Evolutionary conservation across 2,329 filamentous ascomycete genomes (phyloP).

Genomic region (Tympanopsis confertula): DNA sequence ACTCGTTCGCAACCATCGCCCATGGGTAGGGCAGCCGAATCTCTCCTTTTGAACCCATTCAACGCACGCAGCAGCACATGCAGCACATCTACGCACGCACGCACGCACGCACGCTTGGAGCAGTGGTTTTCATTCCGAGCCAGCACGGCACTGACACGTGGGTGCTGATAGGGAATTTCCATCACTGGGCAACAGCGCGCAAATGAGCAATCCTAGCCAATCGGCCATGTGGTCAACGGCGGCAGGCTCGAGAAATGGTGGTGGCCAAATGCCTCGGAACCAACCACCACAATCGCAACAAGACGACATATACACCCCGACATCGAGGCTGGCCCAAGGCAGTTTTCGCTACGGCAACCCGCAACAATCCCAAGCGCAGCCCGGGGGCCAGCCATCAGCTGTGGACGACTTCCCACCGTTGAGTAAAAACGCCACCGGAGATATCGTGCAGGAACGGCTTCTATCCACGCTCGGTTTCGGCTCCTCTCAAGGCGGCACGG

Average conservation of each 20-base stretch:
- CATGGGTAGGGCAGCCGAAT: too few relatives aligned
- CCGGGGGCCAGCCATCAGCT: slow-evolving; percentile 16
- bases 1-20: not conserved
- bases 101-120: too few relatives aligned
- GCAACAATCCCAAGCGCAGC: slow-evolving; percentile 32
- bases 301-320: slow-evolving; percentile 29
- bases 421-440: slow-evolving; percentile 42
- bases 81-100: too few relatives aligned
- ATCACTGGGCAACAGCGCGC: slow-evolving; percentile 49
- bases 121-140: not conserved
- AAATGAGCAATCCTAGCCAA: slow-evolving; percentile 34
- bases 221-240: slow-evolving; percentile 42
- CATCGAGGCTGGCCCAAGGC: slow-evolving; percentile 27
- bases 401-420: slow-evolving; percentile 53
- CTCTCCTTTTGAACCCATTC: too few relatives aligned
- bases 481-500: slow-evolving; percentile 27
- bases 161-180: slow-evolving; percentile 46
- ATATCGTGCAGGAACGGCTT: slow-evolving; percentile 44
- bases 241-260: slow-evolving; percentile 31
- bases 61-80: too few relatives aligned
- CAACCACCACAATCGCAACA: slow-evolving; percentile 38
- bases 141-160: not conserved
- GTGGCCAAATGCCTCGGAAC: slow-evolving; percentile 36
- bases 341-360: slow-evolving; percentile 42
- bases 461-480: slow-evolving; percentile 43